Evolutionary conservation across 148 eudicot species (phyloP).

Genomic region (Rhododendron griersonianum): DNA sequence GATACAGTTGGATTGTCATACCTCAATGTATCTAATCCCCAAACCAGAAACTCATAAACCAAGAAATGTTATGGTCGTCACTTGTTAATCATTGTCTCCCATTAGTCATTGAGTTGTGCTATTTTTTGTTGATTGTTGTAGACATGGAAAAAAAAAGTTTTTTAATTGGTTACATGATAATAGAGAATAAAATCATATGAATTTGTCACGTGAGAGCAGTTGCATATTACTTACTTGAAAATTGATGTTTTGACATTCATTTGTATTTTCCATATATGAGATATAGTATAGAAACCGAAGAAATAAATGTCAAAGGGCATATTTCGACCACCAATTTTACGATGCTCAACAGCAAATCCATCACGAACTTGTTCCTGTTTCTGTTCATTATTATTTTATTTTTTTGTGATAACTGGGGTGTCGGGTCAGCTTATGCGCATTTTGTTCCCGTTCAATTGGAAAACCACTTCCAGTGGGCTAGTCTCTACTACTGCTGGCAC

Average conservation of each 20-base stretch:
- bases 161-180: not conserved
- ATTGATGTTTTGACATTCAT: not conserved
- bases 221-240: not conserved
- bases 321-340: not conserved
- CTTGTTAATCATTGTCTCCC: not conserved
- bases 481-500: no score
- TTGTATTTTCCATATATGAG: no score
- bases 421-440: not conserved
- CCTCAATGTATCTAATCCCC: conserved; percentile 30
- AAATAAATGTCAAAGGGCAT: no score
- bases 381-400: not conserved
- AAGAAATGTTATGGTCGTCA: not conserved
- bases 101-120: not conserved
- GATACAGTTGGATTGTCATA: conserved; percentile 62
- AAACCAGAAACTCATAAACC: conserved; percentile 14
- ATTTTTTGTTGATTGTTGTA: not conserved
- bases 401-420: not conserved
- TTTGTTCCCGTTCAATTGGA: not conserved
- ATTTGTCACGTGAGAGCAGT: not conserved
- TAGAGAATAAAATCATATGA: not conserved
- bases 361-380: not conserved
- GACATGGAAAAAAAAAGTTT: not conserved
- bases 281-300: no score
- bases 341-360: not conserved
- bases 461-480: no score